Conservation (phyloP, 1,139 yeast species). For the Protomyces pachydermus region DNA sequence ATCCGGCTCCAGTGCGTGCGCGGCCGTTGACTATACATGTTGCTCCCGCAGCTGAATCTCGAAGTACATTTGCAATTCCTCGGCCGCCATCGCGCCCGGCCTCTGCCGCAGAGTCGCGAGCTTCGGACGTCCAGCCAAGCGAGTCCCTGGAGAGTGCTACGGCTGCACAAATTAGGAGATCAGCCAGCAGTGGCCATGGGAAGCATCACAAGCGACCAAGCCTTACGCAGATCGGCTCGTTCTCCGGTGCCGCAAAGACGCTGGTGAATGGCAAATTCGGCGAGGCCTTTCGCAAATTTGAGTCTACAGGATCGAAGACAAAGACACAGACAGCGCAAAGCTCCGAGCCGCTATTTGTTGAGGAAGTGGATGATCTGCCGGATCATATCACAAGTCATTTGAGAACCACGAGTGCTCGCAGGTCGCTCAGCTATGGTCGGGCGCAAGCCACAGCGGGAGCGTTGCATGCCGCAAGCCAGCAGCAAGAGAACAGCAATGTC, state of each 20-base stretch:
- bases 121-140: not conserved
- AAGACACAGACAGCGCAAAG: conserved; percentile 1
- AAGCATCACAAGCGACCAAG: conserved; percentile 31
- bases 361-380: conserved; percentile 16
- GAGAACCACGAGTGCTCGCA: conserved; percentile 10
- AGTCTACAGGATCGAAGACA: conserved; percentile 3
- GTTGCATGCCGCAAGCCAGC: not conserved
- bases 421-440: conserved; percentile 17
- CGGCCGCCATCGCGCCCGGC: not conserved
- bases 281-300: conserved; percentile 33
- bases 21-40: conserved; percentile 7
- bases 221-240: conserved; percentile 22
- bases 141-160: not conserved
- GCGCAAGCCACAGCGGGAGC: not conserved
- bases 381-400: conserved; percentile 16
- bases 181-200: conserved; percentile 5
- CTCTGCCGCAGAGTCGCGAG: not conserved
- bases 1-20: conserved; percentile 9
- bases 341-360: conserved; percentile 12
- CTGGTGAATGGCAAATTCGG: conserved; percentile 32
- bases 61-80: not conserved
- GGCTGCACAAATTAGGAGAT: not conserved
- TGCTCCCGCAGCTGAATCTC: not conserved
- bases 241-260: conserved; percentile 24
- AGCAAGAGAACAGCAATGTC: not conserved